Conservation (phyloP, 78 protist genomes). For the Capsaspora owczarzaki region DNA sequence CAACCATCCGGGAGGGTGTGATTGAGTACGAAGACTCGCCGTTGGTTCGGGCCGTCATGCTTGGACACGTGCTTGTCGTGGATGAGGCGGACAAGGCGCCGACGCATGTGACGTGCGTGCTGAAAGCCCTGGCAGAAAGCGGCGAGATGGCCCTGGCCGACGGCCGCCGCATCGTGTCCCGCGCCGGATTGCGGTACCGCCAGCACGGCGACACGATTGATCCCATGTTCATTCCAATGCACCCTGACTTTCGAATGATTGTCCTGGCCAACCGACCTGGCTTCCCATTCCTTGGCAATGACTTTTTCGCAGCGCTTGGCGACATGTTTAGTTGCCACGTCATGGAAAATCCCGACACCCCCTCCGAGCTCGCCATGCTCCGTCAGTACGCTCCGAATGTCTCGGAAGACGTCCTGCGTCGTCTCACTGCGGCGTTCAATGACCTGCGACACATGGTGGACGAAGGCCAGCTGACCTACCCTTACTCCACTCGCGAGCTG, state of each 20-base stretch:
- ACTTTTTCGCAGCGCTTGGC: slow-evolving; percentile 56
- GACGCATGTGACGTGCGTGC: slow-evolving; percentile 42
- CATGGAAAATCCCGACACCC: slow-evolving; percentile 37
- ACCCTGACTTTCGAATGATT: slow-evolving; percentile 56
- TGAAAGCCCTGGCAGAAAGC: slow-evolving; percentile 40
- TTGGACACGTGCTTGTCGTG: slow-evolving; percentile 51
- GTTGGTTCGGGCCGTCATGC: slow-evolving; percentile 48
- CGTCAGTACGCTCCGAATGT: slow-evolving; percentile 32
- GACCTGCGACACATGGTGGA: slow-evolving; percentile 17
- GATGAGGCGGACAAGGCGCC: slow-evolving; percentile 83
- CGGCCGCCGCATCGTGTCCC: slow-evolving; percentile 19
- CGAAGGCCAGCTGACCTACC: slow-evolving; percentile 19
- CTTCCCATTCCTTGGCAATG: slow-evolving; percentile 61
- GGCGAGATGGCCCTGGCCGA: slow-evolving; percentile 42
- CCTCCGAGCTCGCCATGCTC: slow-evolving; percentile 23
- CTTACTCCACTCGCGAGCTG: slow-evolving; percentile 33
- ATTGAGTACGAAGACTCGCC: slow-evolving; percentile 48
- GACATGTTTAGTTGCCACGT: slow-evolving; percentile 36
- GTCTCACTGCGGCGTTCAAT: slow-evolving; percentile 11
- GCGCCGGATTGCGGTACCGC: background rate
- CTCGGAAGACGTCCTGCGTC: background rate
- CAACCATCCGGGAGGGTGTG: slow-evolving; percentile 28
- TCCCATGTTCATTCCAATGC: slow-evolving; percentile 1
- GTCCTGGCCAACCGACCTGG: slow-evolving; percentile 76
- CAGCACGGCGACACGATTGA: background rate